Base-by-base conservation (phyloP, 2,329 filamentous ascomycete genomes). In the Alternaria viburni region DNA sequence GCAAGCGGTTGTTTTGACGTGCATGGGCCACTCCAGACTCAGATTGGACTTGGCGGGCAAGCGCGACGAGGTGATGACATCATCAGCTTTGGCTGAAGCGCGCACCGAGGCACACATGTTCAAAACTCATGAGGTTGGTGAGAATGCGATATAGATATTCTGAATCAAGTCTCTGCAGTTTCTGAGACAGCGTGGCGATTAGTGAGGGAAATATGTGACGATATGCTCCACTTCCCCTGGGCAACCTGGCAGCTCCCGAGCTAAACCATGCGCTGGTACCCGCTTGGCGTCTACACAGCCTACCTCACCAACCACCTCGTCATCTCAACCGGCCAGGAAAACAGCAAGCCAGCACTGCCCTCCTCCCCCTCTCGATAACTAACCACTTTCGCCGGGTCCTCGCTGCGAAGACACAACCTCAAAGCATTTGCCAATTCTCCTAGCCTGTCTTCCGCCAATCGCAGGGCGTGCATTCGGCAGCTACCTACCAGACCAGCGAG, bases 401-500 rank as follows among this genome's bases (percentile, higher is more conserved):
- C 49, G 47, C 56, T 59, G 57, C 49, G 30, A 47, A 19, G 28
- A 32, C 47, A 54, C 44, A 45, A 54, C 25, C 36, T 25, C 57
- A 23, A 46, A 36, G 23, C 17, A 25, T 26, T 49, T 49, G 51
- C 58, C 58, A 56, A 43, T 61, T 43, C 32, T 51, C 43, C 30
- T 52, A 28, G 50, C 47, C 50, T 41, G n/a, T n/a, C 19, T 19
- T 19, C 56, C 41, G 49, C 57, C 60, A 59, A 61, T 60, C 49
- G 56, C 47, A 59, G 50, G 8, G 23, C 49, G 36, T 54, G 25
- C 30, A 59, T 44, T 23, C 36, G 25, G 25, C 23, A 50, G 28
- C 51, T 36, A 44, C 47, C 44, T 46, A 25, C 43, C 50, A 52
- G 51, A 54, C 67, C 58, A 52, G 59, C 15, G 45, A 36, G 63